Conservation (phyloP, 208 protist species). For the Acanthamoeba divionensis region DNA sequence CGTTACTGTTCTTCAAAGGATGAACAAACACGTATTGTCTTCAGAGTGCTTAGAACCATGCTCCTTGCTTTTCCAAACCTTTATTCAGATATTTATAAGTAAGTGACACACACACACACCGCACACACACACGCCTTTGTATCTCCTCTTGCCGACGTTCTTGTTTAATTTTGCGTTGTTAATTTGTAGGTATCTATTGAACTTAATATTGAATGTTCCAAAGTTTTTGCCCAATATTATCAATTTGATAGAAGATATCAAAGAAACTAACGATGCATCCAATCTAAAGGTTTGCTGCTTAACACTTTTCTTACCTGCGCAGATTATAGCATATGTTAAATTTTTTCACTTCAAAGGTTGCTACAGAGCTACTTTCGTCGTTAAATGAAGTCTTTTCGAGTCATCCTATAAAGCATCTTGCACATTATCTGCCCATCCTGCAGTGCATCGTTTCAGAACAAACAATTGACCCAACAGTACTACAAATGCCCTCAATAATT, state of each 20-base stretch:
- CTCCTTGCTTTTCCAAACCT: conserved; percentile 11
- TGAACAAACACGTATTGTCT: not conserved
- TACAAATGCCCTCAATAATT: no score
- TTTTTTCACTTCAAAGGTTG: no score
- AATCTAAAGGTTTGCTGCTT: not conserved
- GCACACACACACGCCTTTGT: no score
- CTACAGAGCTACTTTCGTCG: not conserved
- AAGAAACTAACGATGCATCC: not conserved
- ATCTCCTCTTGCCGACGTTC: not conserved
- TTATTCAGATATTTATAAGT: conserved; percentile 32
- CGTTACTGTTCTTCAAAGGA: not conserved
- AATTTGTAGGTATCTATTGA: conserved; percentile 7
- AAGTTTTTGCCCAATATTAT: conserved; percentile 50
- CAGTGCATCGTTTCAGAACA: not conserved
- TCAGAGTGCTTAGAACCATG: conserved; percentile 22
- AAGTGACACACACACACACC: not conserved
- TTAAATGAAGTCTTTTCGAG: conserved; percentile 14
- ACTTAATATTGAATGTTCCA: not conserved
- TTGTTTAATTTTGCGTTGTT: not conserved
- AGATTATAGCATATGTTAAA: no score
- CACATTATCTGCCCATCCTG: conserved; percentile 13
- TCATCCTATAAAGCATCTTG: not conserved
- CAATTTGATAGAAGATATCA: conserved; percentile 30
- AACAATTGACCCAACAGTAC: conserved; percentile 16
- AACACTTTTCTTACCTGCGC: no score